phyloP scores from a whole-genome alignment of 441 rosid genomes.

The Dalechampia spathulata region DNA sequence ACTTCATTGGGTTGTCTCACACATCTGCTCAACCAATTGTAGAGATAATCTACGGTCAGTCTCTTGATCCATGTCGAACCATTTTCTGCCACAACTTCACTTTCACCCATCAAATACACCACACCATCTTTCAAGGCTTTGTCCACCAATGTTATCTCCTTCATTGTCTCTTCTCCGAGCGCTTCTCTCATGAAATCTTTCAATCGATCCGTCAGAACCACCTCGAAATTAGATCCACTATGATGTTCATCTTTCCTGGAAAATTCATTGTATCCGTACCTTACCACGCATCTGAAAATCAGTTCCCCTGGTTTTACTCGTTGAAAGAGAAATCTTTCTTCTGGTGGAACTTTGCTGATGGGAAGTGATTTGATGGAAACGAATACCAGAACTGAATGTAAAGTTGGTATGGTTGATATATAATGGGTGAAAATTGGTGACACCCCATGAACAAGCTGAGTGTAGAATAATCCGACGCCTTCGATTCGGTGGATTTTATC shows the following conservation, averaged over 20 bases:
- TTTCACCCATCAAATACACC: constrained; percentile 21
- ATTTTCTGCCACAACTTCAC: constrained; percentile 6
- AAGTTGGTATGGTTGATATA: constrained; percentile 10
- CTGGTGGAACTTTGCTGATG: background rate
- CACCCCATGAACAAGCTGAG: constrained; percentile 21
- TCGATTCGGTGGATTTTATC: constrained; percentile 4
- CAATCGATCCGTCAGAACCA: constrained; percentile 4
- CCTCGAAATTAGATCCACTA: constrained; percentile 10
- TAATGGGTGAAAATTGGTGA: constrained; percentile 20
- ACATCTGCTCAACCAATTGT: constrained; percentile 14
- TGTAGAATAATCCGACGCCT: constrained; percentile 22
- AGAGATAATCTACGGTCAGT: constrained; percentile 8
- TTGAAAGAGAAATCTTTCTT: constrained; percentile 17
- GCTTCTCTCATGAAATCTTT: constrained; percentile 8
- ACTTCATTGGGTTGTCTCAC: constrained; percentile 17
- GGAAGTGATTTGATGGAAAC: constrained; percentile 14
- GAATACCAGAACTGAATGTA: constrained; percentile 21
- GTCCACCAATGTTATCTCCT: constrained; percentile 1
- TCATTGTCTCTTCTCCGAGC: background rate
- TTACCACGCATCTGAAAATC: constrained; percentile 15
- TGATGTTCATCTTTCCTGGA: constrained; percentile 4
- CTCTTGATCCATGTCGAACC: constrained; percentile 11
- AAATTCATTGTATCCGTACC: constrained; percentile 14
- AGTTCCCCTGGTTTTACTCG: constrained; percentile 1
- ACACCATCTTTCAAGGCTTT: constrained; percentile 9